phyloP scores from a whole-genome alignment of 176 grass and related monocot genomes.

The Ensete ventricosum region DNA sequence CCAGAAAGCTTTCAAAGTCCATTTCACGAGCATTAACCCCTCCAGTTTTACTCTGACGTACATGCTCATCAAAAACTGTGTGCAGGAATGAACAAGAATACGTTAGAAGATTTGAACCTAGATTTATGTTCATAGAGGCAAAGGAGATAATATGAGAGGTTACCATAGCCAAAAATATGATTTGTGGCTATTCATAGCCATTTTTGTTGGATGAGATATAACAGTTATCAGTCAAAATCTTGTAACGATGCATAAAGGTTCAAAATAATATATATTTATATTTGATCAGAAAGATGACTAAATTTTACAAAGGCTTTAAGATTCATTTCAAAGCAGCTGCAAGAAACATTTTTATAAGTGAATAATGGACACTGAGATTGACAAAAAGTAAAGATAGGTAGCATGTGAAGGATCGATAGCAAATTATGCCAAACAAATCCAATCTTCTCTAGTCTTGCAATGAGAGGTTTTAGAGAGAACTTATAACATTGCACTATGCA shows the following conservation, averaged over 20 bases:
- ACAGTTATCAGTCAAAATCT: too few species aligned
- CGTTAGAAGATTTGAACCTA: not conserved
- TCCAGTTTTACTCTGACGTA: conserved; percentile 80
- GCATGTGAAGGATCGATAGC: too few species aligned
- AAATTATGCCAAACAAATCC: too few species aligned
- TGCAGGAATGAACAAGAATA: conserved; percentile 10
- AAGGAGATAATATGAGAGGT: not conserved
- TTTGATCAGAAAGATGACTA: too few species aligned
- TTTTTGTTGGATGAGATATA: too few species aligned
- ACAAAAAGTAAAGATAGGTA: not conserved
- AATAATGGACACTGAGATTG: not conserved
- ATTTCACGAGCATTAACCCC: conserved; percentile 84
- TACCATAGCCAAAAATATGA: not conserved
- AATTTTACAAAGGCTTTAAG: not conserved
- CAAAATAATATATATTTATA: too few species aligned
- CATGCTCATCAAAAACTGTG: conserved; percentile 98
- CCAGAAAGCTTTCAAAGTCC: conserved; percentile 98
- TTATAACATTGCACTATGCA: too few species aligned
- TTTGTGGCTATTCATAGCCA: too few species aligned
- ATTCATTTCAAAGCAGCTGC: not conserved
- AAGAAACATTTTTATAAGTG: not conserved
- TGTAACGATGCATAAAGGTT: too few species aligned
- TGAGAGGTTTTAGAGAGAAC: too few species aligned
- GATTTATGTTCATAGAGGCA: too few species aligned
- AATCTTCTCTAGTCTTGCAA: too few species aligned